Conservation (phyloP, 2,329 filamentous ascomycete genomes). For the Colletotrichum lupini region DNA sequence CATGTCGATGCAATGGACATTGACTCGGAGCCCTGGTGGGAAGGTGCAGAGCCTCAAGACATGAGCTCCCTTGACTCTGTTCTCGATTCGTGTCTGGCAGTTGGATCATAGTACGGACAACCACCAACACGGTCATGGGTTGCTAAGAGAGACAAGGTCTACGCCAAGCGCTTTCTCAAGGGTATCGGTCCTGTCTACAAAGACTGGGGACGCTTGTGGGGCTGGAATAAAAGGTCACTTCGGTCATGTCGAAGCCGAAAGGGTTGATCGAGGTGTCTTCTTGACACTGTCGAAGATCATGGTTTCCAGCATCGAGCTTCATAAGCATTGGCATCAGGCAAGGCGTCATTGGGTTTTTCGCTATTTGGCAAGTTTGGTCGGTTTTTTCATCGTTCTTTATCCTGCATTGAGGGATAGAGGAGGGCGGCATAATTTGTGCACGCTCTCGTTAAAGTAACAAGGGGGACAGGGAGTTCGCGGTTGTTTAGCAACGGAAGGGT, state of each 20-base stretch:
- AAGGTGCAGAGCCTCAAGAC: conserved; percentile 66
- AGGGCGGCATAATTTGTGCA: not conserved
- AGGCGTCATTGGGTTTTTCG: conserved; percentile 20
- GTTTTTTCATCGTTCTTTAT: not conserved
- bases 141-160: conserved; percentile 13
- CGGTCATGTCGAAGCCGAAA: not conserved
- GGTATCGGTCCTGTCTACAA: conserved; percentile 10
- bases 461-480: conserved; percentile 26
- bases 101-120: conserved; percentile 46
- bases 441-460: conserved; percentile 1
- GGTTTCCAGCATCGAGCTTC: conserved; percentile 6
- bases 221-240: conserved; percentile 9
- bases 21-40: conserved; percentile 69
- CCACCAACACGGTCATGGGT: conserved; percentile 9
- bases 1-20: conserved; percentile 69
- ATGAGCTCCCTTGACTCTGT: conserved; percentile 64
- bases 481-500: conserved; percentile 25
- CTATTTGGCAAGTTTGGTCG: not conserved
- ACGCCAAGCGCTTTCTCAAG: conserved; percentile 23
- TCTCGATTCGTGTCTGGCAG: conserved; percentile 66
- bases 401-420: conserved; percentile 1
- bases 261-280: not conserved
- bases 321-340: conserved; percentile 31
- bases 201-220: conserved; percentile 25
- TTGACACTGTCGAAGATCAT: not conserved